Evolutionary conservation across 371 early-diverging fungal genomes (phyloP), one percentile per base, ranked within the genome.

Genomic region (Umbelopsis sp.): DNA sequence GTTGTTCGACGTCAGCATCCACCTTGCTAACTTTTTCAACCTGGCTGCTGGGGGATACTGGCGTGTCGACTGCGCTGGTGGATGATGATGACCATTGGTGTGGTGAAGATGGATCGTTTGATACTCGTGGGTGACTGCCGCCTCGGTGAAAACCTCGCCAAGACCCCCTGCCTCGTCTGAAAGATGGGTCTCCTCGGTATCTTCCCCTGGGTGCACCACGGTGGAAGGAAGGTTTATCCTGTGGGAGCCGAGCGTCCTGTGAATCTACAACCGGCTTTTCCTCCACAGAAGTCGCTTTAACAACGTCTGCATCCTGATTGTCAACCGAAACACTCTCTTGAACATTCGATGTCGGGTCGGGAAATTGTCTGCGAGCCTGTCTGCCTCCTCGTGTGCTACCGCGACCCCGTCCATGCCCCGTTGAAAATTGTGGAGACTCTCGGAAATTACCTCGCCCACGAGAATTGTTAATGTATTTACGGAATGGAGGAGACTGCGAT

Each of bases 61-160:
- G 41, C 7, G 41, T 12, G 7, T 41, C 41, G 12, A 12, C 41
- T 41, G 12, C 10, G 12, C 41, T 41, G 12, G 41, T 1, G 1
- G 41, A 41, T 7, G 41, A 10, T 0, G 41, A 41, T 7, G 41
- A 10, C 41, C 41, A 41, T 7, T 24, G 5, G 25, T 51, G 57
- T 29, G 57, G 35, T 35, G 57, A 35, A 11, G 57, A 29, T 35
- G 35, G 16, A 18, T 57, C 37, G 57, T 35, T 35, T 57, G 57
- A 18, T 35, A n/a, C 16, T 16, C 48, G n/a, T 48, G 16, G 48
- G 48, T 48, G 16, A 35, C 18, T 57, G 57, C 35, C 35, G 57
- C 57, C 57, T 57, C 57, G 22, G 29, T 57, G 48, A 20, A 16
- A 57, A 35, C 57, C 57, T 57, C 57, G 35, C 57, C 57, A 35